Evolutionary conservation across 2,329 filamentous ascomycete species (phyloP).

Genomic region (Trichophyton rubrum): DNA sequence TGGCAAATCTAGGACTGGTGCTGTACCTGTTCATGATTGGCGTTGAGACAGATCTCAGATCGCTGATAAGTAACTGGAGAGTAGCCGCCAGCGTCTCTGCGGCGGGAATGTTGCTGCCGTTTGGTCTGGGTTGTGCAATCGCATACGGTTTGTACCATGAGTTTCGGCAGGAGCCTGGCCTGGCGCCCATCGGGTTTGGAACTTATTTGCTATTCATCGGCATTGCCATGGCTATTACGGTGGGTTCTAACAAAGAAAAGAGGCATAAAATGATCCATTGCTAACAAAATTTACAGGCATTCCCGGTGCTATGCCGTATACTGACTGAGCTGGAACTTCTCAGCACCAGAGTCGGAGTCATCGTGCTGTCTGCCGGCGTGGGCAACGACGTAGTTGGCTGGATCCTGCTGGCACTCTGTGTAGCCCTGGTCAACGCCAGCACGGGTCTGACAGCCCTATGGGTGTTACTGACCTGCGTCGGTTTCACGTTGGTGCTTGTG

Average conservation of each 20-base stretch:
- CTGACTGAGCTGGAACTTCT: slow-evolving; percentile 82
- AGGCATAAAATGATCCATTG: neutral
- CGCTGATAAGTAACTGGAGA: slow-evolving; percentile 68
- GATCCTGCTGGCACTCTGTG: slow-evolving; percentile 84
- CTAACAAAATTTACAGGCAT: slow-evolving; percentile 36
- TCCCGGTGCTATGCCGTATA: slow-evolving; percentile 88
- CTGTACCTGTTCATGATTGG: slow-evolving; percentile 82
- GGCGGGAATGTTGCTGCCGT: slow-evolving; percentile 69
- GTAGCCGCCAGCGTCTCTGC: slow-evolving; percentile 65
- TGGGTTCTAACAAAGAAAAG: slow-evolving; percentile 21
- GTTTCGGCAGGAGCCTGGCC: slow-evolving; percentile 48
- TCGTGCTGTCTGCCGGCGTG: slow-evolving; percentile 74
- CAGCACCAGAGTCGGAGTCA: slow-evolving; percentile 46
- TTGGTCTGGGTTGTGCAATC: slow-evolving; percentile 67
- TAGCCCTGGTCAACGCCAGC: slow-evolving; percentile 80
- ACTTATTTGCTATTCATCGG: slow-evolving; percentile 70
- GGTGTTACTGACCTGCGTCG: slow-evolving; percentile 64
- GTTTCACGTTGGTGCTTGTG: slow-evolving; percentile 63
- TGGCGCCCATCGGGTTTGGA: slow-evolving; percentile 47
- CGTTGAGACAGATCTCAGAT: slow-evolving; percentile 70
- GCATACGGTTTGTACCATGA: slow-evolving; percentile 69
- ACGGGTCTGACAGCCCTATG: slow-evolving; percentile 72
- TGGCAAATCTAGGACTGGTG: slow-evolving; percentile 71
- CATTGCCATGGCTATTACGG: slow-evolving; percentile 86
- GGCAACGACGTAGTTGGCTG: slow-evolving; percentile 87